Conservation (phyloP, 768 basidiomycete genomes). For the Termitomyces sp. region DNA sequence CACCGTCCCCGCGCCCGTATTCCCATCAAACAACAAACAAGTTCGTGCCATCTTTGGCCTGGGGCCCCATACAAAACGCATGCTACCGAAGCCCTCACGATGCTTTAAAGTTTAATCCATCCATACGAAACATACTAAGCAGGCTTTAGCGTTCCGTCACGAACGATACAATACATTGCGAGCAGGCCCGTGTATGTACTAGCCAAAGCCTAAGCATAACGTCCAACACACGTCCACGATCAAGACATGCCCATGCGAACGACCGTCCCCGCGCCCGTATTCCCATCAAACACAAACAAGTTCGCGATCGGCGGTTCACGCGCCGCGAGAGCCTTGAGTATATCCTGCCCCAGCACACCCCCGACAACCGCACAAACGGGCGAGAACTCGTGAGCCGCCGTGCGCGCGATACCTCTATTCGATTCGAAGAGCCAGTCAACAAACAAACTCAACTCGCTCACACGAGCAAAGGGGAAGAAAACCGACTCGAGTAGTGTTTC, state of each 20-base stretch:
- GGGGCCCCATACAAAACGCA: no score
- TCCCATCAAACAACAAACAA: constrained; percentile 87
- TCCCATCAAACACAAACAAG: constrained; percentile 85
- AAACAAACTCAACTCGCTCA: not conserved
- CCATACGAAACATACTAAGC: no score
- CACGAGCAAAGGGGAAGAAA: constrained; percentile 8
- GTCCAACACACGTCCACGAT: constrained; percentile 11
- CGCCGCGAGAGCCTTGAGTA: constrained; percentile 84
- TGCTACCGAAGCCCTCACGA: no score
- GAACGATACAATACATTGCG: constrained; percentile 1
- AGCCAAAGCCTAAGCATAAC: no score
- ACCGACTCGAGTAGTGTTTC: constrained; percentile 57
- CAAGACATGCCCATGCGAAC: constrained; percentile 46
- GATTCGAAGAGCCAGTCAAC: not conserved
- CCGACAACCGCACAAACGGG: constrained; percentile 94
- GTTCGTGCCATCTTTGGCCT: no score
- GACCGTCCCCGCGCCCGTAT: constrained; percentile 69
- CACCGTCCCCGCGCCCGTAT: constrained; percentile 69
- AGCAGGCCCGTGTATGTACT: no score
- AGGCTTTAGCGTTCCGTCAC: no score
- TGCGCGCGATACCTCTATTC: constrained; percentile 56
- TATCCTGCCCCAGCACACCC: constrained; percentile 91
- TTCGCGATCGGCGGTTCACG: constrained; percentile 93
- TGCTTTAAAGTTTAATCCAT: no score
- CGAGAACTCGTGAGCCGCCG: constrained; percentile 82